These are phyloP conservation scores for Monilinia vaccinii-corymbosi DNA, from an alignment of 2,329 filamentous ascomycete species.

Conservation along the genomic window DNA sequence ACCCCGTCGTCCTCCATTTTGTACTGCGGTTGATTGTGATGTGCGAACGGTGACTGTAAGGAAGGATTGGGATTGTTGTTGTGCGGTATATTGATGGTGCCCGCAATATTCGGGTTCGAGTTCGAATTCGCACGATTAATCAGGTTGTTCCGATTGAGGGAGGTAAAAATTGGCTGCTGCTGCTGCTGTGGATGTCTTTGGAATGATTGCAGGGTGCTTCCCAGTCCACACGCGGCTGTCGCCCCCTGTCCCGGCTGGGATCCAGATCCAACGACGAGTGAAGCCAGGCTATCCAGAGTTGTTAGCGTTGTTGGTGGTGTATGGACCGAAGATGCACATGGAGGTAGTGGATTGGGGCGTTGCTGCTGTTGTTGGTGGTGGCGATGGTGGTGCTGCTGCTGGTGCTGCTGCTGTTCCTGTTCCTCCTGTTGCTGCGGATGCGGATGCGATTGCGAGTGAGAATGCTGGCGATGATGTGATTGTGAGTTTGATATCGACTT, in stretches of 20 bases:
- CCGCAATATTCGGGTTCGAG: neutral
- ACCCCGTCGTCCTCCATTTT: slow-evolving; percentile 19
- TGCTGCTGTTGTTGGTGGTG: neutral
- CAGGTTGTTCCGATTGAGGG: neutral
- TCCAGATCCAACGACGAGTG: neutral
- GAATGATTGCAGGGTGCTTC: slow-evolving; percentile 10
- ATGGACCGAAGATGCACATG: neutral
- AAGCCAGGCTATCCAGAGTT: neutral
- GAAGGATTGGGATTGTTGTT: slow-evolving; percentile 13
- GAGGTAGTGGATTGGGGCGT: neutral
- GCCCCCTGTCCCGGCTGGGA: neutral
- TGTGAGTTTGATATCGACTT: neutral
- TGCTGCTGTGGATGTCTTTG: slow-evolving; percentile 3
- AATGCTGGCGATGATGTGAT: neutral
- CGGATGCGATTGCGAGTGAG: neutral
- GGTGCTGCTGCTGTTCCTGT: neutral
- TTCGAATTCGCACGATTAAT: neutral
- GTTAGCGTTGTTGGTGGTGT: neutral
- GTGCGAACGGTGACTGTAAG: slow-evolving; percentile 8
- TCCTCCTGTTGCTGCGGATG: neutral
- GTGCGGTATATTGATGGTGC: neutral
- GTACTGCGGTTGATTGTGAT: slow-evolving; percentile 13
- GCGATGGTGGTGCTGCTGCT: neutral
- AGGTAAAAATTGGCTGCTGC: slow-evolving; percentile 10
- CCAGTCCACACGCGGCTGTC: neutral